These are phyloP conservation scores for Hygrophorus pudorinus DNA, from an alignment of 768 basidiomycete genomes.

Conservation along the genomic window DNA sequence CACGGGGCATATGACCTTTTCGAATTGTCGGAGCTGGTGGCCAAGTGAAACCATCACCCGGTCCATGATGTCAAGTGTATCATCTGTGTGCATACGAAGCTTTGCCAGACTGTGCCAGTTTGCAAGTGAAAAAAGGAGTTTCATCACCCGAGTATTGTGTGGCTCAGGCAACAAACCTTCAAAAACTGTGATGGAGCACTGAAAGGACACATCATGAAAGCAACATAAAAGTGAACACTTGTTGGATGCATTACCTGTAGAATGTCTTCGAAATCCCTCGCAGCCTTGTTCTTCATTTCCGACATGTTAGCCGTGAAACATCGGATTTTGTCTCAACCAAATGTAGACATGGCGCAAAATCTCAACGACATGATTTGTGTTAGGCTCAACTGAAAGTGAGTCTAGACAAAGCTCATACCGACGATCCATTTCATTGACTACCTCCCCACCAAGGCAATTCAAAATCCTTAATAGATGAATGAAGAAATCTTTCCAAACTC, in stretches of 20 bases:
- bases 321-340: constrained; percentile 12
- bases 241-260: constrained; percentile 15
- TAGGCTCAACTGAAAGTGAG: not conserved
- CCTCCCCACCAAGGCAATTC: not conserved
- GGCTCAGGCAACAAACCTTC: constrained; percentile 28
- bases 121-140: constrained; percentile 22
- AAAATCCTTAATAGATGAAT: constrained; percentile 5
- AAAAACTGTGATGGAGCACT: constrained; percentile 28
- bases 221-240: constrained; percentile 1
- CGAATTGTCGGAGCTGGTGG: constrained; percentile 21
- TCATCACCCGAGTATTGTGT: constrained; percentile 17
- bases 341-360: constrained; percentile 7
- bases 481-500: constrained; percentile 2
- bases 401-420: constrained; percentile 3
- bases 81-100: constrained; percentile 26
- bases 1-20: constrained; percentile 28
- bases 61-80: constrained; percentile 17
- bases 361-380: constrained; percentile 5
- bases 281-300: constrained; percentile 15
- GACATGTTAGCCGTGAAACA: constrained; percentile 14
- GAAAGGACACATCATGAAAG: not conserved
- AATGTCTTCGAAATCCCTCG: constrained; percentile 21
- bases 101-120: constrained; percentile 31
- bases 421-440: not conserved
- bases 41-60: constrained; percentile 17